A percentile compares a stretch with the other conserved stretches of the same genome.
These are phyloP conservation scores for Gynochthodes officinalis DNA, from an alignment of 257 asterid species.

Conservation along the genomic window DNA sequence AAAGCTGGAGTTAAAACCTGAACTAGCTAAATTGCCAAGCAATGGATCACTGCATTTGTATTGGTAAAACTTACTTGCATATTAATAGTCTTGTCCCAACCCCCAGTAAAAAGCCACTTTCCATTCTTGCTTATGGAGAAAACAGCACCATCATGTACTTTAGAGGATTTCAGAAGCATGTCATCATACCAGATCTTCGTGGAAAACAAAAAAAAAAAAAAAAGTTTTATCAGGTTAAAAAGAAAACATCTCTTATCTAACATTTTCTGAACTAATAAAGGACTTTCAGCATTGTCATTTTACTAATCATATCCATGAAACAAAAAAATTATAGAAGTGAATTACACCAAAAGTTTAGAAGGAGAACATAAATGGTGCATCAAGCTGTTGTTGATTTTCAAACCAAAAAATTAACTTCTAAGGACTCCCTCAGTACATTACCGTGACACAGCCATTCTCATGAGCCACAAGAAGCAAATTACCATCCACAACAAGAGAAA, in stretches of 20 bases:
- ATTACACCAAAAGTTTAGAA: not conserved
- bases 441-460: slow-evolving; percentile 65
- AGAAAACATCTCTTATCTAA: not conserved
- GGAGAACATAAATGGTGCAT: not conserved
- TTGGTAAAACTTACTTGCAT: slow-evolving; percentile 45
- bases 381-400: not conserved
- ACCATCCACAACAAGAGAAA: slow-evolving; percentile 58
- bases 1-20: not conserved
- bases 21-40: not conserved
- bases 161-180: slow-evolving; percentile 46
- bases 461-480: slow-evolving; percentile 58
- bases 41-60: not conserved
- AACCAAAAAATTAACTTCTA: not conserved
- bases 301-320: not conserved
- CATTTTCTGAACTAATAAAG: not conserved
- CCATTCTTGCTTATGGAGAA: slow-evolving; percentile 61
- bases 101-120: slow-evolving; percentile 73
- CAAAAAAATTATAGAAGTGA: not conserved
- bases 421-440: slow-evolving; percentile 9
- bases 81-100: slow-evolving; percentile 69
- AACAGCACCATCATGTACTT: slow-evolving; percentile 57
- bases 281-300: not conserved
- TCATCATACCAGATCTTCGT: slow-evolving; percentile 77
- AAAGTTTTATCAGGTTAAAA: no score
- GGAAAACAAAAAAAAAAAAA: slow-evolving; percentile 9